Percentiles rank a stretch among this genome's conserved stretches.
Evolutionary conservation across 768 basidiomycete genomes (phyloP).

Genomic region (Termitomyces sp.): DNA sequence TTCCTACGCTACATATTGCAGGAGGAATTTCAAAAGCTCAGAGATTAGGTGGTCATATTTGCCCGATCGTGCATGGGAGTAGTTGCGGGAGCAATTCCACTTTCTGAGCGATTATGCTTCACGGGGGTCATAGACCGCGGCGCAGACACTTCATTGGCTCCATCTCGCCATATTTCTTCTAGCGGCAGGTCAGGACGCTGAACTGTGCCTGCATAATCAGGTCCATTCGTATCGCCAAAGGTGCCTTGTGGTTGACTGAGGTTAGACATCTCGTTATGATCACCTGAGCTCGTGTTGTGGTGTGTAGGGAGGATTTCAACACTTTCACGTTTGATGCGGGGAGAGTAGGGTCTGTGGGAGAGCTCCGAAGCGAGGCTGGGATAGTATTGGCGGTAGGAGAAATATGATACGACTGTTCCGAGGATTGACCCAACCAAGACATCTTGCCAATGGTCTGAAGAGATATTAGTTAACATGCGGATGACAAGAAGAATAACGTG

Average conservation of each 20-base stretch:
- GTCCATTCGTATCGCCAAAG: slow-evolving; percentile 8
- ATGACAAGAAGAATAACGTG: slow-evolving; percentile 27
- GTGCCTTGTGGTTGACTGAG: slow-evolving; percentile 1
- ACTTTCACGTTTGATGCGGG: slow-evolving; percentile 50
- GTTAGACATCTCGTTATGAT: slow-evolving; percentile 6
- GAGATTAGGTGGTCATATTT: not conserved
- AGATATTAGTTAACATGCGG: slow-evolving; percentile 7
- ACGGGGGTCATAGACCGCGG: slow-evolving; percentile 4
- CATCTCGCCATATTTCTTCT: slow-evolving; percentile 30
- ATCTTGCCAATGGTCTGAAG: slow-evolving; percentile 86
- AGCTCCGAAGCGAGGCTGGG: slow-evolving; percentile 58
- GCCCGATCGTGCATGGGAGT: not conserved
- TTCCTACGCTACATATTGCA: not conserved
- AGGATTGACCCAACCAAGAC: slow-evolving; percentile 75
- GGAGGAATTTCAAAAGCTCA: not conserved
- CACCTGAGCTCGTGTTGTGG: slow-evolving; percentile 6
- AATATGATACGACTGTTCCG: slow-evolving; percentile 66
- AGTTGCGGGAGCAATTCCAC: not conserved
- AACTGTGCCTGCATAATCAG: slow-evolving; percentile 29
- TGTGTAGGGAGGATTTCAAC: slow-evolving; percentile 36
- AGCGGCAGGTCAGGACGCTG: slow-evolving; percentile 23
- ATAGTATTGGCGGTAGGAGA: slow-evolving; percentile 81
- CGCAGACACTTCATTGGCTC: slow-evolving; percentile 13
- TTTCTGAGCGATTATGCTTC: not conserved
- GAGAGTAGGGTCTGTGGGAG: slow-evolving; percentile 67